A percentile compares a stretch with the other conserved stretches of the same genome.
phyloP scores from a whole-genome alignment of 1,139 yeast genomes.

The Taphrina wiesneri region DNA sequence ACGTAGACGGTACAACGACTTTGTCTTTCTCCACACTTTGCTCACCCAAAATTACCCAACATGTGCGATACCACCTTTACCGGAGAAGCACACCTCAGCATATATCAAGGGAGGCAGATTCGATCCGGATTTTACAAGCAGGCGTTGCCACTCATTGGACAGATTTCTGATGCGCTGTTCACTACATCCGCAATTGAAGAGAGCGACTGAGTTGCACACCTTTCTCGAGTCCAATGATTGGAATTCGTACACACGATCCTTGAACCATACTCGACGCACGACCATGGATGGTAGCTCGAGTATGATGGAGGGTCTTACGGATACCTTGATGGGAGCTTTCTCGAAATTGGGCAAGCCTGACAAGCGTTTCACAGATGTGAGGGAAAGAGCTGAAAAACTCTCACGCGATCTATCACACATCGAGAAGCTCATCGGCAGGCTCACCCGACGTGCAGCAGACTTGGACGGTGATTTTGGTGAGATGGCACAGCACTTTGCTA shows the following conservation, averaged over 20 bases:
- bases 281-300: constrained; percentile 39
- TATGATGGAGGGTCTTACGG: constrained; percentile 69
- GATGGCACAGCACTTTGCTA: constrained; percentile 68
- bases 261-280: constrained; percentile 47
- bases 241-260: constrained; percentile 65
- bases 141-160: constrained; percentile 79
- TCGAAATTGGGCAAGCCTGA: constrained; percentile 74
- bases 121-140: constrained; percentile 73
- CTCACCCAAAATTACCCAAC: constrained; percentile 78
- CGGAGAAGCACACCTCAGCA: constrained; percentile 76
- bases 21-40: constrained; percentile 73
- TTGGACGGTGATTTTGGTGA: constrained; percentile 70
- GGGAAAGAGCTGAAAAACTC: constrained; percentile 75
- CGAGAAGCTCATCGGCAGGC: constrained; percentile 73
- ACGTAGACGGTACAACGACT: constrained; percentile 80
- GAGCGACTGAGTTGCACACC: constrained; percentile 69
- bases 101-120: constrained; percentile 94
- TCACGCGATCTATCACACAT: constrained; percentile 78
- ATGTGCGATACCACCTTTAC: constrained; percentile 85
- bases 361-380: constrained; percentile 79
- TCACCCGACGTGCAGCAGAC: constrained; percentile 71
- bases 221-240: constrained; percentile 82
- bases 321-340: constrained; percentile 87
- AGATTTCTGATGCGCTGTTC: constrained; percentile 73
- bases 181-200: constrained; percentile 68